Base-by-base conservation (phyloP, 345 rosid species). In the Moringa oleifera region DNA sequence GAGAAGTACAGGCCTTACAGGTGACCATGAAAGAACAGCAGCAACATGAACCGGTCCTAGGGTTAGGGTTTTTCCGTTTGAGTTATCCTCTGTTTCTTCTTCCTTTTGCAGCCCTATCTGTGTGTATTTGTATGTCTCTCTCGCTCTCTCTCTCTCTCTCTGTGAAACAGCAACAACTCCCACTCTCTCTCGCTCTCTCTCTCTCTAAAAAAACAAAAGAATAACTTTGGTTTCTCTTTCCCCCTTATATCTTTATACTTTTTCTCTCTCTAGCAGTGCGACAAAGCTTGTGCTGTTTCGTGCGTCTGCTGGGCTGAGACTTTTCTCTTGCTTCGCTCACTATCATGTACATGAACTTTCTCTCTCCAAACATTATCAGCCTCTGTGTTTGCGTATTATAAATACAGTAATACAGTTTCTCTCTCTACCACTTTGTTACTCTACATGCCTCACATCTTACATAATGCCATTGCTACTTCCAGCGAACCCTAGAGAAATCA, bases 21-120 rank as follows among this genome's bases (percentile, higher is more conserved):
- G 55, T 55, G 58, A 65, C 57, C 66, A 50, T 50, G 20, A 36
- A 23, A 60, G 33, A 55, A 64, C 58, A 68, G 58, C 49, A 64
- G 53, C 25, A 55, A 25, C 46, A 74, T 33, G 53, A 66, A 58
- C 24, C 57, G 23, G 33, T 47, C 23, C 66, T 67, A 68, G 73
- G 65, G 64, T 64, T 74, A 61, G 75, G 70, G 67, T 24, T 75
- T 71, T 61, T 20, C n/a, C 18, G 36, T 54, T 21, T 18, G 18
- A 12, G 23, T 18, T 51, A 1, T 51, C 18, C 18, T 17, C 20
- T 3, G 18, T 49, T 49, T 49, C 7, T 3, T 20, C 33, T 52
- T 61, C 47, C 25, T 57, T 56, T 20, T 64, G 70, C 66, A 58
- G 62, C n/a, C n/a, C n/a, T n/a, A n/a, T n/a, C n/a, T n/a, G n/a